These are phyloP conservation scores for Penicillium malachiteum DNA, from an alignment of 495 filamentous ascomycete species.

Conservation along the genomic window DNA sequence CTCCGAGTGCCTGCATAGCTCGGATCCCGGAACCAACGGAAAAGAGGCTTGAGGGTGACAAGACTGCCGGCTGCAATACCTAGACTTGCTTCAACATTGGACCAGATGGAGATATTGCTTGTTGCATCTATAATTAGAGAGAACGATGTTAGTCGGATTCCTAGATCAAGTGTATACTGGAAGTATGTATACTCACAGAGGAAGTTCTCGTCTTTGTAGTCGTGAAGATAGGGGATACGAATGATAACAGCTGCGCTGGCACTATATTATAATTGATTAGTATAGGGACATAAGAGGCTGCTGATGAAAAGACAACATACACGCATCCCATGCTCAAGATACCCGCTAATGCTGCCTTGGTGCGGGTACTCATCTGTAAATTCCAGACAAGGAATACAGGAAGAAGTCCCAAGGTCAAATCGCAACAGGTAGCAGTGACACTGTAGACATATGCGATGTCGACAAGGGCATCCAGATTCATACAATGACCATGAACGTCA, in stretches of 20 bases:
- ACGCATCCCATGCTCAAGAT: constrained; percentile 45
- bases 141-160: constrained; percentile 10
- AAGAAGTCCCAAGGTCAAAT: constrained; percentile 41
- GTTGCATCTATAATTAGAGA: constrained; percentile 33
- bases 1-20: constrained; percentile 27
- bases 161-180: not conserved
- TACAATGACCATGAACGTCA: constrained; percentile 29
- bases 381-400: constrained; percentile 38
- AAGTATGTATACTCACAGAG: constrained; percentile 11
- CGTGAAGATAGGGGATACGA: constrained; percentile 30
- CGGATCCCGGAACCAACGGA: constrained; percentile 45
- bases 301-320: constrained; percentile 19
- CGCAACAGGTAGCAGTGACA: constrained; percentile 38
- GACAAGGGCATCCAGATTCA: constrained; percentile 29
- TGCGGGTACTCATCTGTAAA: constrained; percentile 37
- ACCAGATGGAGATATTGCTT: constrained; percentile 46
- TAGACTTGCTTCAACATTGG: constrained; percentile 44
- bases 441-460: constrained; percentile 43
- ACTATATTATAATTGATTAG: constrained; percentile 12
- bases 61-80: constrained; percentile 49
- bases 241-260: constrained; percentile 40
- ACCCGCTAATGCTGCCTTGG: constrained; percentile 36
- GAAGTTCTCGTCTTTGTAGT: constrained; percentile 17
- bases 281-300: not conserved
- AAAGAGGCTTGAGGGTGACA: constrained; percentile 46